These are phyloP conservation scores for Entonaema liquescens DNA, from an alignment of 495 filamentous ascomycete species.

Conservation along the genomic window DNA sequence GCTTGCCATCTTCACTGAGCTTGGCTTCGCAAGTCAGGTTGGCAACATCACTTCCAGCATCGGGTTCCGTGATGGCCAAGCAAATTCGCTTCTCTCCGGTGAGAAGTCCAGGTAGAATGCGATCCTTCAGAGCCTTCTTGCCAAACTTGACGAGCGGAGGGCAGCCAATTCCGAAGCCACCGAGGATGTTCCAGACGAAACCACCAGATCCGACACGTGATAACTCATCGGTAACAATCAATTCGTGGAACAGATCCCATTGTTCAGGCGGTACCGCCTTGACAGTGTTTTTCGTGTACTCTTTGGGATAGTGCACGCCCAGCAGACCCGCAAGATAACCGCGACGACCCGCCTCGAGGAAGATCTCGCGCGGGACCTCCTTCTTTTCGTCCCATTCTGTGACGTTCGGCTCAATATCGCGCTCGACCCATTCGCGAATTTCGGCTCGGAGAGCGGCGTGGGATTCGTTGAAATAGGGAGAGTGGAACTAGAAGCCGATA, in stretches of 20 bases:
- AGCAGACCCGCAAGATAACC: conserved; percentile 92
- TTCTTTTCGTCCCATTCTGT: conserved; percentile 97
- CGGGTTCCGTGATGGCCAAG: conserved; percentile 64
- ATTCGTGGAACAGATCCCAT: conserved; percentile 98
- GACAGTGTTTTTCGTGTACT: conserved; percentile 74
- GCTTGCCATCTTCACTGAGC: conserved; percentile 91
- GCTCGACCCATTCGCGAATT: conserved; percentile 89
- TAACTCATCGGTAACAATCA: conserved; percentile 92
- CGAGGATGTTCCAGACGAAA: conserved; percentile 97
- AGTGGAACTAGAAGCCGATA: conserved; percentile 78
- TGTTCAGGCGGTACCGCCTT: conserved; percentile 83
- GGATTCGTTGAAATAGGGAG: conserved; percentile 92
- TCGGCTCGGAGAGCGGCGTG: conserved; percentile 90
- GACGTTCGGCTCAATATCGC: conserved; percentile 88
- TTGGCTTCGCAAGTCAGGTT: conserved; percentile 96
- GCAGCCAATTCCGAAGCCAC: conserved; percentile 92
- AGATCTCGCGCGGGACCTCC: conserved; percentile 85
- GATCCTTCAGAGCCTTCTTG: conserved; percentile 86
- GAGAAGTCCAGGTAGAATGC: conserved; percentile 78
- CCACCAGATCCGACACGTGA: conserved; percentile 88
- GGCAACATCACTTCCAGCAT: conserved; percentile 79
- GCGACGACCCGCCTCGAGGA: conserved; percentile 92
- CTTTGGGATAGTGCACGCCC: conserved; percentile 78
- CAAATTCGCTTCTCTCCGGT: conserved; percentile 96
- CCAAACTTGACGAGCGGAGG: conserved; percentile 93